Conservation (phyloP, 2,329 filamentous ascomycete species). For the Beauveria caledonica region DNA sequence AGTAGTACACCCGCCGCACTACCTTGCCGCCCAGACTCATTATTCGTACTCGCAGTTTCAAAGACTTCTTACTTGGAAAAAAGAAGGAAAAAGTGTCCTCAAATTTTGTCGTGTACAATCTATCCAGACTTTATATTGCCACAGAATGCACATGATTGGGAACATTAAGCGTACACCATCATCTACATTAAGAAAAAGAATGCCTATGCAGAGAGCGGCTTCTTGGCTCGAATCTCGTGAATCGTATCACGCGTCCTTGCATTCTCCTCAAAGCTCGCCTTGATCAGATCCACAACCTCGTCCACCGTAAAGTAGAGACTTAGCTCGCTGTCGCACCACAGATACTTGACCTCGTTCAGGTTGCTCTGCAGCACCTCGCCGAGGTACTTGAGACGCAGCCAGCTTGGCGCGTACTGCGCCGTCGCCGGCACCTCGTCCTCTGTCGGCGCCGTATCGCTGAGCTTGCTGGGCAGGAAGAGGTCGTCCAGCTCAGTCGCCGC, state of each 20-base stretch:
- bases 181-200: background rate
- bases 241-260: slow-evolving; percentile 49
- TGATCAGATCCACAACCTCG: slow-evolving; percentile 55
- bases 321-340: slow-evolving; percentile 60
- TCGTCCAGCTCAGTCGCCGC: slow-evolving; percentile 51
- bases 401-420: slow-evolving; percentile 51
- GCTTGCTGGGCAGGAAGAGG: slow-evolving; percentile 44
- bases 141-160: no score
- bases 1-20: no score
- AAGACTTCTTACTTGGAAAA: no score
- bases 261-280: slow-evolving; percentile 58
- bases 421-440: slow-evolving; percentile 43
- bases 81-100: no score
- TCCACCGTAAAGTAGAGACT: slow-evolving; percentile 53
- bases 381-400: slow-evolving; percentile 57
- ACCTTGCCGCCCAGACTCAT: no score
- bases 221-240: slow-evolving; percentile 46
- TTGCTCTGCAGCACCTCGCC: slow-evolving; percentile 60
- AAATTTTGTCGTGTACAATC: no score
- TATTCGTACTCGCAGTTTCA: no score
- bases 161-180: no score
- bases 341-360: slow-evolving; percentile 51
- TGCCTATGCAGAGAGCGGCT: slow-evolving; percentile 23
- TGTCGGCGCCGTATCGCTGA: slow-evolving; percentile 17
- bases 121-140: no score